Conservation (phyloP, 176 grass and related monocot species). For the Lolium perenne region DNA sequence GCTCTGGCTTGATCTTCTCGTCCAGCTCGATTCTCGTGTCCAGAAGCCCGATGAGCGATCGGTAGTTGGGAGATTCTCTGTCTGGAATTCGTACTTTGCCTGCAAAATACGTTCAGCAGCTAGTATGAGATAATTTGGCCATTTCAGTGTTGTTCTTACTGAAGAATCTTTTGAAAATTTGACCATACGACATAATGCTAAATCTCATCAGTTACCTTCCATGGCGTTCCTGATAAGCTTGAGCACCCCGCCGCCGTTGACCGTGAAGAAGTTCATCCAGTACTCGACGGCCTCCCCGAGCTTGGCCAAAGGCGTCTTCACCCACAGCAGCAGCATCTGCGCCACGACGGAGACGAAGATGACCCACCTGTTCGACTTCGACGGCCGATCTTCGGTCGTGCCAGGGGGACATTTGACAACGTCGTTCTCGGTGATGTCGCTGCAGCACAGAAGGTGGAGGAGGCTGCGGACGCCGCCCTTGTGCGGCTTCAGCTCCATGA, state of each 20-base stretch:
- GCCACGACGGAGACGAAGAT: conserved; percentile 59
- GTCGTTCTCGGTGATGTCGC: conserved; percentile 52
- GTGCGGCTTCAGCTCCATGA: conserved; percentile 68
- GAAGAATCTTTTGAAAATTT: neutral
- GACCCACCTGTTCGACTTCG: conserved; percentile 51
- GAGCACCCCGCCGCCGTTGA: conserved; percentile 50
- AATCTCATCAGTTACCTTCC: conserved; percentile 35
- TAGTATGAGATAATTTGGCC: neutral
- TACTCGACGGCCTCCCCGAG: conserved; percentile 52
- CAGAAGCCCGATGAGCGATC: conserved; percentile 59
- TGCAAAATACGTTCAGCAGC: conserved; percentile 7
- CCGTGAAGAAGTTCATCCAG: conserved; percentile 75
- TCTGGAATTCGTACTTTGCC: conserved; percentile 51
- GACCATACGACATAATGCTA: neutral
- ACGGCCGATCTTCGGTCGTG: conserved; percentile 25
- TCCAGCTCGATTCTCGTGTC: conserved; percentile 69
- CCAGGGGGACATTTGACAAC: conserved; percentile 48
- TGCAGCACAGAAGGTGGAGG: conserved; percentile 56
- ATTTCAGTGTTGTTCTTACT: neutral
- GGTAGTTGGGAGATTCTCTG: conserved; percentile 52
- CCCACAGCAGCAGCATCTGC: conserved; percentile 61
- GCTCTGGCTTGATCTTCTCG: conserved; percentile 54
- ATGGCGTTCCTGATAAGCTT: conserved; percentile 47
- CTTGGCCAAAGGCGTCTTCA: conserved; percentile 53
- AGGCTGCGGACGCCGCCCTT: conserved; percentile 55